Conservation (phyloP, 23 red algal species). For the Gracilaria domingensis region DNA sequence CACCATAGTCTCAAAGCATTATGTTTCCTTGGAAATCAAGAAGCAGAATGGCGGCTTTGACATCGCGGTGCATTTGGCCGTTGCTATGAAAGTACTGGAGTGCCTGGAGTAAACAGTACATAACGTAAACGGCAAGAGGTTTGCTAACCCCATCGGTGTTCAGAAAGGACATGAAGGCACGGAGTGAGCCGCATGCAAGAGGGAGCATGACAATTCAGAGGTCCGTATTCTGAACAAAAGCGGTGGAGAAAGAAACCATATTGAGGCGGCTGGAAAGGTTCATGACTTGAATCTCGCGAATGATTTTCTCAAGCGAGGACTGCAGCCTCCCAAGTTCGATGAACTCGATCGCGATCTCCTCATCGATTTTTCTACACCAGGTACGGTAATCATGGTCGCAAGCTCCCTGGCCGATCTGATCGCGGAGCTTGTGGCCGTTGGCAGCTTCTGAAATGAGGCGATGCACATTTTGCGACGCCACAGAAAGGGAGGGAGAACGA, state of each 20-base stretch:
- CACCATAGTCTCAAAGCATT: conserved; percentile 19
- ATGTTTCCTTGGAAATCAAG: not conserved
- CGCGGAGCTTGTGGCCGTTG: conserved; percentile 84
- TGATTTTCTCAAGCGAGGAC: conserved; percentile 89
- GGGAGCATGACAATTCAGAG: conserved; percentile 99
- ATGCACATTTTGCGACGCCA: conserved; percentile 37
- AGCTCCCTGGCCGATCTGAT: conserved; percentile 93
- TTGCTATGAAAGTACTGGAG: conserved; percentile 90
- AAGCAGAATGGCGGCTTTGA: conserved; percentile 92
- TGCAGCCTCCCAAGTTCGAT: conserved; percentile 91
- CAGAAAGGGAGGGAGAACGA: conserved; percentile 12
- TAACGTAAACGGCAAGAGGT: not conserved
- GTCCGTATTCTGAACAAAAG: conserved; percentile 83
- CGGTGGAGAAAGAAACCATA: conserved; percentile 93
- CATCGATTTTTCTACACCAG: conserved; percentile 82
- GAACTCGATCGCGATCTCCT: conserved; percentile 95
- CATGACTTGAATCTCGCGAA: conserved; percentile 98
- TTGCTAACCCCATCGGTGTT: conserved; percentile 59
- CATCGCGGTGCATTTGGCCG: conserved; percentile 95
- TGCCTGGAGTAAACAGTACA: conserved; percentile 57
- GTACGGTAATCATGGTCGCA: conserved; percentile 83
- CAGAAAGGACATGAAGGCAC: conserved; percentile 69
- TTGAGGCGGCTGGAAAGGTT: conserved; percentile 91
- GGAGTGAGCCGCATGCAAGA: conserved; percentile 90
- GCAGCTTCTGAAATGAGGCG: conserved; percentile 56